A percentile compares a stretch with the other conserved stretches of the same genome.
Evolutionary conservation across 2,329 filamentous ascomycete species (phyloP).

Genomic region (Ilyonectria sp.): DNA sequence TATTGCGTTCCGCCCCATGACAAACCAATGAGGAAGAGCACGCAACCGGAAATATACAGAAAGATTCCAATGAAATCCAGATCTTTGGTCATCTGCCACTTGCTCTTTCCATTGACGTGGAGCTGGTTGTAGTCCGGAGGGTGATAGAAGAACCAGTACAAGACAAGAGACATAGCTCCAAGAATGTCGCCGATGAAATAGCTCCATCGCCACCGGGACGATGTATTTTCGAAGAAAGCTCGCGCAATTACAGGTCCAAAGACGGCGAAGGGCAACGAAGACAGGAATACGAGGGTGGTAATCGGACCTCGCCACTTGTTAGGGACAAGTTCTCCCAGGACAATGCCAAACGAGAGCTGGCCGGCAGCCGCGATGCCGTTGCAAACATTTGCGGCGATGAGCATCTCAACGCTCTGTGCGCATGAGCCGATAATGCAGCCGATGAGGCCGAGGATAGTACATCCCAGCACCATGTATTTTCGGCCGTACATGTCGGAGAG

Average conservation of each 20-base stretch:
- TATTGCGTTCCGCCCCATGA: constrained; percentile 59
- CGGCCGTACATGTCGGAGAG: constrained; percentile 61
- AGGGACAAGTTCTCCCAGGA: constrained; percentile 60
- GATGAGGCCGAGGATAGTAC: constrained; percentile 51
- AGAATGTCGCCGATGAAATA: constrained; percentile 65
- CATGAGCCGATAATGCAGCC: constrained; percentile 56
- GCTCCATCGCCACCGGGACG: constrained; percentile 62
- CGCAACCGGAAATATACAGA: constrained; percentile 58
- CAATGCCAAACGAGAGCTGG: constrained; percentile 58
- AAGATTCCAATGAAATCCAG: constrained; percentile 63
- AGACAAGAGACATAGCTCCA: constrained; percentile 54
- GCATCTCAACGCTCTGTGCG: constrained; percentile 52
- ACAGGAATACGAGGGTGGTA: constrained; percentile 56
- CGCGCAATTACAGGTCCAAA: constrained; percentile 64
- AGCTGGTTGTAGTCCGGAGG: constrained; percentile 62
- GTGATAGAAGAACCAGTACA: constrained; percentile 62
- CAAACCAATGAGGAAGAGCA: constrained; percentile 60
- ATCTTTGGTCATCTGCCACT: constrained; percentile 56
- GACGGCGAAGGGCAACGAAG: constrained; percentile 58
- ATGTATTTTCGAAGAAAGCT: constrained; percentile 59
- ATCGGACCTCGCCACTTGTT: constrained; percentile 57
- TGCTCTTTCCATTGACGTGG: constrained; percentile 55
- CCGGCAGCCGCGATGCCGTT: constrained; percentile 57
- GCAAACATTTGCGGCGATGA: constrained; percentile 56
- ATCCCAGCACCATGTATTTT: constrained; percentile 56